A percentile compares a stretch with the other conserved stretches of the same genome.
Conservation (phyloP, 1,139 yeast genomes). For the Geotrichum citri-aurantii region DNA sequence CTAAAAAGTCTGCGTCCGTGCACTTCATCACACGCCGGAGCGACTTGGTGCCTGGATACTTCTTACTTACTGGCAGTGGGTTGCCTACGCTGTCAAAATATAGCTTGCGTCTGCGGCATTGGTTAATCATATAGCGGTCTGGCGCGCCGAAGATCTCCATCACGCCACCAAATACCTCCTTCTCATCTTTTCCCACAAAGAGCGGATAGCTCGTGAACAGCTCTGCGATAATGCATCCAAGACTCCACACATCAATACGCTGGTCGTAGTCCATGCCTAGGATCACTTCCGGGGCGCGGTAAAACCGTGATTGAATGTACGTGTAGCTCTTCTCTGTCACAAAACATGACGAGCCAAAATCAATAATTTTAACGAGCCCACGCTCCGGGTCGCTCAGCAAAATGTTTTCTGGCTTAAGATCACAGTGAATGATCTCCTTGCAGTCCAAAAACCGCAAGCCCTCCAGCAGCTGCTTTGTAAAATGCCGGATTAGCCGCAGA, state of each 20-base stretch:
- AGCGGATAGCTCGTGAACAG: constrained; percentile 60
- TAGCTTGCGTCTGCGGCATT: constrained; percentile 35
- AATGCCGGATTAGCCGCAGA: constrained; percentile 43
- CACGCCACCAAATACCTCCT: constrained; percentile 55
- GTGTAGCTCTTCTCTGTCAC: constrained; percentile 86
- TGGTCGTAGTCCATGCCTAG: constrained; percentile 69
- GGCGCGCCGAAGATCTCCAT: constrained; percentile 64
- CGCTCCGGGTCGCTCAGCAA: constrained; percentile 68
- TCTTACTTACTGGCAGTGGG: constrained; percentile 34
- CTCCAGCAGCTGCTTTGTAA: constrained; percentile 51
- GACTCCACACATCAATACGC: constrained; percentile 75
- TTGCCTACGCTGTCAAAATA: constrained; percentile 44
- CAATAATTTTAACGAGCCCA: constrained; percentile 88
- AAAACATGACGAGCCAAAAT: constrained; percentile 95
- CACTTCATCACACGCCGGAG: constrained; percentile 28
- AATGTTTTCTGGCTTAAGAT: constrained; percentile 93
- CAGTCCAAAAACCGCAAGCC: constrained; percentile 58
- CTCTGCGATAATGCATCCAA: constrained; percentile 66
- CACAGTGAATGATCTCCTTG: constrained; percentile 66
- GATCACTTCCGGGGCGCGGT: constrained; percentile 86
- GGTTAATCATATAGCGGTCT: constrained; percentile 36
- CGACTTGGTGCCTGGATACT: constrained; percentile 32
- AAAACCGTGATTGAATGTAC: constrained; percentile 91
- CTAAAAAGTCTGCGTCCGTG: constrained; percentile 36
- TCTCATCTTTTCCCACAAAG: constrained; percentile 65